Base-by-base conservation (phyloP, 768 basidiomycete species). In the Heimioporus sp. region DNA sequence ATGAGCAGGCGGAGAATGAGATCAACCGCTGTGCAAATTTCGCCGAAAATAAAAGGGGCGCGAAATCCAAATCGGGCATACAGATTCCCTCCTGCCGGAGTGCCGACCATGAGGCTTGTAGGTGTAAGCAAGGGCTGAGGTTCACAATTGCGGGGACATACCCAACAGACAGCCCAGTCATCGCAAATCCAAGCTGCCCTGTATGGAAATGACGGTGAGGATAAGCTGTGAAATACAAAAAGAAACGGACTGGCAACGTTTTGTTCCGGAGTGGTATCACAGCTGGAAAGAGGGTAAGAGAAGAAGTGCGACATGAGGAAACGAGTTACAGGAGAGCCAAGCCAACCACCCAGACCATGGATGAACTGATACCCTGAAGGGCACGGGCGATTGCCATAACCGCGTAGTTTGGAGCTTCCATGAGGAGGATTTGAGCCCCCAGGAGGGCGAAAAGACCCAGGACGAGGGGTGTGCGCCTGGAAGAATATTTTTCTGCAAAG, bases 181-280 rank as follows among this genome's bases (percentile, higher is more conserved):
- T 83, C 5, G 81, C 79, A 32, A 83, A 66, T 0, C 85, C 85
- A 17, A 86, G 68, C 59, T 86, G 84, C 52, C 75, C 83, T 80
- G 44, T 4, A 35, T 12, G 49, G 13, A 19, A 30, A 54, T 8
- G n/a, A n/a, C 28, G 0, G 44, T 56, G 30, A 57, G 30, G 1
- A 35, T 7, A 21, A 37, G 11, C 3, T 42, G 53, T 37, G 20
- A 32, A 11, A 20, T 16, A 31, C 24, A 49, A 46, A 19, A 19
- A 51, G 11, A 7, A 28, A 69, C 78, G 65, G 59, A 82, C 83
- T 71, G 52, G 78, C 83, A 30, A 80, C 60, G 6, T 74, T 60
- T 37, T 67, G 53, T 52, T 76, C 73, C 11, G 83, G 81, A 3
- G 78, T 73, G 21, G 74, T 75, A 55, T 86, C 84, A 53, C 81